These are phyloP conservation scores for Tolypocladium pustulatum DNA, from an alignment of 2,329 filamentous ascomycete species.

Conservation along the genomic window DNA sequence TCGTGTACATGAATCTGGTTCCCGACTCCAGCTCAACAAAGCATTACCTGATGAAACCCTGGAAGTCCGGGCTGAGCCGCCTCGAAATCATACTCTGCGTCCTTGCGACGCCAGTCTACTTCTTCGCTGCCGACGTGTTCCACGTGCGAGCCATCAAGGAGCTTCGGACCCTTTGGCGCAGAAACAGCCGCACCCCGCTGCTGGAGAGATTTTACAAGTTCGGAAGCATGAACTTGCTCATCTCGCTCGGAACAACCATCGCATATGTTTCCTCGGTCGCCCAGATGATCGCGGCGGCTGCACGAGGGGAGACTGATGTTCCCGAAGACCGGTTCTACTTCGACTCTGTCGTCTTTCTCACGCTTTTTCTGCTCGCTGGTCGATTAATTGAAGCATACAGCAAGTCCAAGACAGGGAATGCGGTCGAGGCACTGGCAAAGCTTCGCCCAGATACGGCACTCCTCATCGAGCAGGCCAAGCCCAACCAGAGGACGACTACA, in stretches of 20 bases:
- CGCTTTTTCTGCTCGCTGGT: slow-evolving; percentile 69
- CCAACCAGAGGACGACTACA: slow-evolving; percentile 25
- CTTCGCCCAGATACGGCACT: slow-evolving; percentile 68
- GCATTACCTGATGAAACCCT: slow-evolving; percentile 58
- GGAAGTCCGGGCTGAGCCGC: slow-evolving; percentile 63
- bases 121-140: slow-evolving; percentile 78
- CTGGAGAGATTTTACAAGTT: slow-evolving; percentile 78
- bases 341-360: slow-evolving; percentile 86
- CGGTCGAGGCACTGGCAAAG: slow-evolving; percentile 68
- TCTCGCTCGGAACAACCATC: slow-evolving; percentile 78
- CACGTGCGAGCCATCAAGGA: slow-evolving; percentile 73
- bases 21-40: slow-evolving; percentile 44
- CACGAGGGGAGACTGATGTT: slow-evolving; percentile 25
- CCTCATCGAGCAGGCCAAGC: slow-evolving; percentile 43
- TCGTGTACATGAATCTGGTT: slow-evolving; percentile 83
- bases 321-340: slow-evolving; percentile 60
- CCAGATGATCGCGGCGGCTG: slow-evolving; percentile 58
- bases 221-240: slow-evolving; percentile 92
- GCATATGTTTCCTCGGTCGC: slow-evolving; percentile 77
- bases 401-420: slow-evolving; percentile 82
- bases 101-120: slow-evolving; percentile 76
- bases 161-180: slow-evolving; percentile 65
- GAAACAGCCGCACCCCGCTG: slow-evolving; percentile 60
- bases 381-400: slow-evolving; percentile 80
- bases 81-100: slow-evolving; percentile 72